Conservation (phyloP, 164 flowering plant species). For the Magnolia officinalis region DNA sequence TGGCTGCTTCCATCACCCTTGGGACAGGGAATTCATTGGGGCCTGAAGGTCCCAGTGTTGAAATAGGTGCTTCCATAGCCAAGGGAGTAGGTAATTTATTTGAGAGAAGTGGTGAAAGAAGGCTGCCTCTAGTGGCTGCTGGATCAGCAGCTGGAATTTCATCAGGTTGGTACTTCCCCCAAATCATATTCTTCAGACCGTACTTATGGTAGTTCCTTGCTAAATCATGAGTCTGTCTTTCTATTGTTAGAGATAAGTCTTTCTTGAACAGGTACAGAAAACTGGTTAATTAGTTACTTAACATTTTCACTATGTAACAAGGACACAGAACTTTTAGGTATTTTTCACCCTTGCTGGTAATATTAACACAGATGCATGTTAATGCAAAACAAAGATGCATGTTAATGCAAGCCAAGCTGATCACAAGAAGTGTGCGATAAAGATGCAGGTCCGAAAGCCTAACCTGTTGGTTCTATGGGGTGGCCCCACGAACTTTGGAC, state of each 20-base stretch:
- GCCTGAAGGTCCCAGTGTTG: constrained; percentile 98
- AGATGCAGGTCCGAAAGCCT: no score
- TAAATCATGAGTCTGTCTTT: no score
- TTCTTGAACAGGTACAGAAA: no score
- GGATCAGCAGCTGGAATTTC: constrained; percentile 98
- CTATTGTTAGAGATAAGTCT: not conserved
- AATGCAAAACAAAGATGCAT: not conserved
- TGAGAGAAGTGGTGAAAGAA: constrained; percentile 35
- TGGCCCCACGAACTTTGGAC: no score
- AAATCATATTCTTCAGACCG: no score
- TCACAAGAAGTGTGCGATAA: no score
- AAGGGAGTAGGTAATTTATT: constrained; percentile 56
- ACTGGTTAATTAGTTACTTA: not conserved
- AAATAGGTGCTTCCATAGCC: constrained; percentile 81
- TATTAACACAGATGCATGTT: not conserved
- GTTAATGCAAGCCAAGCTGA: no score
- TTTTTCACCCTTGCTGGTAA: not conserved
- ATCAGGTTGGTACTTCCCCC: constrained; percentile 45
- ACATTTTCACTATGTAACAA: not conserved
- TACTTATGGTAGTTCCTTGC: not conserved
- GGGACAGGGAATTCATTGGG: constrained; percentile 95
- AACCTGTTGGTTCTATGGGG: no score
- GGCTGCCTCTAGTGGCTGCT: constrained; percentile 75
- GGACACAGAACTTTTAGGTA: not conserved
- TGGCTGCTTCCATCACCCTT: constrained; percentile 80